Evolutionary conservation across 2,329 filamentous ascomycete species (phyloP).

Genomic region (Colletotrichum caudatum): DNA sequence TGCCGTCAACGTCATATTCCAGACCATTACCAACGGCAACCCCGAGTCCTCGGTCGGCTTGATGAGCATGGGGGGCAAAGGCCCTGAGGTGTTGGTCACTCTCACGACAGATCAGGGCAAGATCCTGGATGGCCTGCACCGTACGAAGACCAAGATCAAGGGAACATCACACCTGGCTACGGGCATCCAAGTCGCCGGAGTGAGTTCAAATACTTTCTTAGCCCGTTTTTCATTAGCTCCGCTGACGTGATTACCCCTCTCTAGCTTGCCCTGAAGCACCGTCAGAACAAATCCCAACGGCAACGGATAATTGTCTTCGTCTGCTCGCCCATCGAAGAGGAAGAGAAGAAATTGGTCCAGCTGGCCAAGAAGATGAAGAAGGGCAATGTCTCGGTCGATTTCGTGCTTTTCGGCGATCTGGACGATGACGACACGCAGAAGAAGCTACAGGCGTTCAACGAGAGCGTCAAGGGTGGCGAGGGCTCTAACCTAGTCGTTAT

Average conservation of each 20-base stretch:
- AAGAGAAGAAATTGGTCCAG: conserved; percentile 87
- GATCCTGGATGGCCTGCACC: conserved; percentile 90
- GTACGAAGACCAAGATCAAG: conserved; percentile 90
- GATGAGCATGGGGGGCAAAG: conserved; percentile 98
- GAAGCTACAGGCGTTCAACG: conserved; percentile 94
- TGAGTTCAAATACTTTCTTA: conserved; percentile 61
- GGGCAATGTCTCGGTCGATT: conserved; percentile 92
- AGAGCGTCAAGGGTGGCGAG: conserved; percentile 90
- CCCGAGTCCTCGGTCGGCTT: conserved; percentile 96
- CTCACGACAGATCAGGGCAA: conserved; percentile 96
- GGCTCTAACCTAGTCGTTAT: conserved; percentile 93
- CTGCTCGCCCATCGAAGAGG: conserved; percentile 91
- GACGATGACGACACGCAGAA: conserved; percentile 89
- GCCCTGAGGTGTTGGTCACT: conserved; percentile 96
- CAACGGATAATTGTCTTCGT: conserved; percentile 98
- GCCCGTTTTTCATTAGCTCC: conserved; percentile 30
- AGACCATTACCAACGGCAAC: conserved; percentile 93
- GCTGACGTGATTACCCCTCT: conserved; percentile 43
- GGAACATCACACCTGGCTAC: conserved; percentile 90
- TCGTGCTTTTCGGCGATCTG: conserved; percentile 93
- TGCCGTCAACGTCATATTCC: conserved; percentile 94
- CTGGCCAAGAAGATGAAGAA: conserved; percentile 99
- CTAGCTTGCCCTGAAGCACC: conserved; percentile 95
- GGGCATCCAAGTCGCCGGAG: conserved; percentile 93
- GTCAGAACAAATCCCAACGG: conserved; percentile 96